Evolutionary conservation across 306 rosid genomes (phyloP), one percentile per base, ranked within the genome.

Genomic region (Rosa lucieae): DNA sequence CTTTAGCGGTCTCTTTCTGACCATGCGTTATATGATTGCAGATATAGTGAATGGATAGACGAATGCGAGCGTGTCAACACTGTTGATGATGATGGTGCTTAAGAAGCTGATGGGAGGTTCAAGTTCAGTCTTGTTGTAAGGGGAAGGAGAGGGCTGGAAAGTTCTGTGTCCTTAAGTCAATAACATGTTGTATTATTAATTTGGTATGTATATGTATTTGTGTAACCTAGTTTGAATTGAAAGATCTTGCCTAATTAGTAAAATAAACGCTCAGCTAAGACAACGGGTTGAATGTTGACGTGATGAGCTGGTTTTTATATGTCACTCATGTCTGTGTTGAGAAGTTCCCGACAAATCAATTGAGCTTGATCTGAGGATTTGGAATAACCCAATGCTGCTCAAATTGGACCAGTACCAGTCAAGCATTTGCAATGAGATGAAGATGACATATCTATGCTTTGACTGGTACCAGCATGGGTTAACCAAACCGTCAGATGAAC

Each of bases 1-100:
- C 76, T 75, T 59, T 20, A 35, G 12, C 2, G 13, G 14, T 42
- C 0, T 42, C 42, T 59, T 4, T 55, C 32, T 59, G 70, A 48
- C 32, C 61, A 2, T 44, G 26, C 40, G 18, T 18, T 69, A 40
- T 80, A 78, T 40, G 52, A 73, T n/a, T 84, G 74, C 90, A 93
- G 98, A 91, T 93, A 93, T 79, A 93, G 95, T 0, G 98, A 93
- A 85, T 93, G 98, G 98, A 93, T 93, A 70, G 98, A 93, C 55
- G 98, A 93, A 90, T 93, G 98, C 5, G 98, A 91, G 79, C 88
- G 89, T 80, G 98, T 91, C 76, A 93, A 93, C 91, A 85, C 56
- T 77, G 80, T 72, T 77, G 98, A 93, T 67, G 98, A 93, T 55
- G 93, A 90, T 20, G 97, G 88, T 73, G 88, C 93, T 8, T 87